Percentiles rank a stretch among this genome's conserved stretches.
Conservation (phyloP, 2,329 filamentous ascomycete genomes). For the Coniochaeta ligniaria region DNA sequence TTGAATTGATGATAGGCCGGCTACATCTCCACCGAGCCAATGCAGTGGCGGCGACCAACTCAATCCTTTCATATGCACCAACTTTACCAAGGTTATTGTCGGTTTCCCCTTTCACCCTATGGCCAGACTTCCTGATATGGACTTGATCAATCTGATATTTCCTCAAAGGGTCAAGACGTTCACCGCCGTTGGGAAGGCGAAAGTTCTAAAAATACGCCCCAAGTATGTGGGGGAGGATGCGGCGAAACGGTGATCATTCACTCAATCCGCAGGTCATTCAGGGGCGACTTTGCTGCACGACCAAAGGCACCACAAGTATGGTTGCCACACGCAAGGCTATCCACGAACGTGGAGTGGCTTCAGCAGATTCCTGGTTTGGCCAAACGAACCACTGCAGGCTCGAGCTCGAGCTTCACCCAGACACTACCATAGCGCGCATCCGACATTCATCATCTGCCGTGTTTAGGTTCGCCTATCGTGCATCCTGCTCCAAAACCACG, state of each 20-base stretch:
- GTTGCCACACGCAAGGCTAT: not conserved
- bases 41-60: not conserved
- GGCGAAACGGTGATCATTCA: not conserved
- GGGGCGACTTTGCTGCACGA: not conserved
- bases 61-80: slow-evolving; percentile 1
- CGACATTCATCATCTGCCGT: not conserved
- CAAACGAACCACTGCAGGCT: not conserved
- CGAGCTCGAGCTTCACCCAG: not conserved
- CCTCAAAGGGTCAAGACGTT: not conserved
- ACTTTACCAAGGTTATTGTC: not conserved
- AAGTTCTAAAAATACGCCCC: not conserved
- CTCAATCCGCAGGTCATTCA: not conserved
- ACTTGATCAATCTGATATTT: not conserved
- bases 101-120: not conserved
- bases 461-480: not conserved
- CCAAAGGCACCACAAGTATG: not conserved
- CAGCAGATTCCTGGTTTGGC: not conserved
- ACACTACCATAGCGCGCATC: not conserved
- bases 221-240: not conserved
- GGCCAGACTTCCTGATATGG: not conserved
- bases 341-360: not conserved
- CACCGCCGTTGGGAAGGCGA: not conserved
- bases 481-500: not conserved
- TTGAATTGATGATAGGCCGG: not conserved
- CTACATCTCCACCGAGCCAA: not conserved